phyloP scores from a whole-genome alignment of 768 basidiomycete genomes.

The Fibroporia radiculosa region DNA sequence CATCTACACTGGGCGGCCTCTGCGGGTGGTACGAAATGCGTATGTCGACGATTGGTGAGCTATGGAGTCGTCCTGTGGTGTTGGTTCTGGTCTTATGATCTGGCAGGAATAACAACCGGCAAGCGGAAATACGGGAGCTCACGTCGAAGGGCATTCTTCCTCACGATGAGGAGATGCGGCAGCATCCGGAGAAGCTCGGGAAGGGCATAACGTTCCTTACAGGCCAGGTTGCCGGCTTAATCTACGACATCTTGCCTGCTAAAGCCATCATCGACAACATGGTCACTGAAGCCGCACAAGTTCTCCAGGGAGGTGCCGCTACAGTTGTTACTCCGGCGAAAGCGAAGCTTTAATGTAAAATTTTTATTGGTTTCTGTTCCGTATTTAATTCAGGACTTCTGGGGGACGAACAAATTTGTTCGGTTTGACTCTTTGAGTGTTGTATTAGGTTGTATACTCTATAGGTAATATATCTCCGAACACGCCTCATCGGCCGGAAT shows the following conservation, averaged over 20 bases:
- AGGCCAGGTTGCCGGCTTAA: slow-evolving; percentile 71
- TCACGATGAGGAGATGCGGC: slow-evolving; percentile 57
- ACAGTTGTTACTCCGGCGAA: slow-evolving; percentile 39
- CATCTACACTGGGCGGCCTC: slow-evolving; percentile 84
- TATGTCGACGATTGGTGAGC: slow-evolving; percentile 79
- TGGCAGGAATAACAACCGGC: slow-evolving; percentile 65
- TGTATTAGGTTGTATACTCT: too few relatives aligned
- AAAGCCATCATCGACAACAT: slow-evolving; percentile 78
- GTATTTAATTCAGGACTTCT: too few relatives aligned
- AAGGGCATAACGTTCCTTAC: slow-evolving; percentile 70
- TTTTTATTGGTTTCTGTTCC: too few relatives aligned
- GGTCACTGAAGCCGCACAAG: slow-evolving; percentile 50
- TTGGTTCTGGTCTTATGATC: neutral
- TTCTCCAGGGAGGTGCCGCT: slow-evolving; percentile 34
- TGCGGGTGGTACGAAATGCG: slow-evolving; percentile 77
- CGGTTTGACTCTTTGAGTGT: too few relatives aligned
- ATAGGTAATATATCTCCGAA: too few relatives aligned
- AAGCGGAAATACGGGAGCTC: slow-evolving; percentile 75
- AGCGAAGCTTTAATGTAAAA: too few relatives aligned
- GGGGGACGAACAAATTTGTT: too few relatives aligned
- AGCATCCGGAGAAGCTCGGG: slow-evolving; percentile 74
- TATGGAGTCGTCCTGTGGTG: neutral
- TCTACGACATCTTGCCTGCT: slow-evolving; percentile 74
- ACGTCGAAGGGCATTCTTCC: slow-evolving; percentile 83
- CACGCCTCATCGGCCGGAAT: too few relatives aligned